Percentiles rank a stretch among this genome's conserved stretches.
phyloP scores from a whole-genome alignment of 2,329 filamentous ascomycete species.

The Dactylonectria estremocensis region DNA sequence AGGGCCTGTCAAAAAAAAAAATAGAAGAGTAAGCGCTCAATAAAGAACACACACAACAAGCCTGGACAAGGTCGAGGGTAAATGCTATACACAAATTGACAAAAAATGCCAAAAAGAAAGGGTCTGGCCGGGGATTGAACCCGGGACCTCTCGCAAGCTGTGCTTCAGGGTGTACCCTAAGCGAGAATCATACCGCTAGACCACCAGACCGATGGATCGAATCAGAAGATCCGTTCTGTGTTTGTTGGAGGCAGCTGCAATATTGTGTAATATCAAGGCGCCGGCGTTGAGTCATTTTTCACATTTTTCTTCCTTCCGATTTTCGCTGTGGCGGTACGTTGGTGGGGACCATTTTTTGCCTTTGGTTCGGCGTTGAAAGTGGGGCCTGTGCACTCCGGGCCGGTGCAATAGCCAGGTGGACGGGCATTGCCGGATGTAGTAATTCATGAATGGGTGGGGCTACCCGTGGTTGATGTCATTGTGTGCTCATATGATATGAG shows the following conservation, averaged over 20 bases:
- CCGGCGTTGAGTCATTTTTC: constrained; percentile 30
- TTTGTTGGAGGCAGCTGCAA: constrained; percentile 20
- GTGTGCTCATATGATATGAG: no score
- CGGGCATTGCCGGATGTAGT: background rate
- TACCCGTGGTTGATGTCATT: no score
- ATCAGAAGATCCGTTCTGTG: constrained; percentile 28
- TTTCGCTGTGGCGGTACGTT: constrained; percentile 9
- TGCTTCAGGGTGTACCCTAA: constrained; percentile 68
- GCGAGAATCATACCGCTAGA: constrained; percentile 82
- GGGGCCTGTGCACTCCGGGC: background rate
- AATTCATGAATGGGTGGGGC: background rate
- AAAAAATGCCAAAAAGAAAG: constrained; percentile 48
- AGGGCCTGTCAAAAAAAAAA: no score
- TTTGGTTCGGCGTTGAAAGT: background rate
- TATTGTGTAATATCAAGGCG: constrained; percentile 31
- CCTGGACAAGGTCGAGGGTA: no score
- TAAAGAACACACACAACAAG: background rate
- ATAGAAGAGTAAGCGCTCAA: no score
- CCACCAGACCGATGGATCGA: constrained; percentile 61
- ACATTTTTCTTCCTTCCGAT: background rate
- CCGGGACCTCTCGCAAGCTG: constrained; percentile 62
- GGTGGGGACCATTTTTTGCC: background rate
- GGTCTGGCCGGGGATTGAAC: constrained; percentile 64
- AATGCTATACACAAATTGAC: no score
- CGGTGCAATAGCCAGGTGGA: background rate